A percentile compares a stretch with the other conserved stretches of the same genome.
These are phyloP conservation scores for Lophiostoma macrostomum DNA, from an alignment of 495 filamentous ascomycete genomes.

Conservation along the genomic window DNA sequence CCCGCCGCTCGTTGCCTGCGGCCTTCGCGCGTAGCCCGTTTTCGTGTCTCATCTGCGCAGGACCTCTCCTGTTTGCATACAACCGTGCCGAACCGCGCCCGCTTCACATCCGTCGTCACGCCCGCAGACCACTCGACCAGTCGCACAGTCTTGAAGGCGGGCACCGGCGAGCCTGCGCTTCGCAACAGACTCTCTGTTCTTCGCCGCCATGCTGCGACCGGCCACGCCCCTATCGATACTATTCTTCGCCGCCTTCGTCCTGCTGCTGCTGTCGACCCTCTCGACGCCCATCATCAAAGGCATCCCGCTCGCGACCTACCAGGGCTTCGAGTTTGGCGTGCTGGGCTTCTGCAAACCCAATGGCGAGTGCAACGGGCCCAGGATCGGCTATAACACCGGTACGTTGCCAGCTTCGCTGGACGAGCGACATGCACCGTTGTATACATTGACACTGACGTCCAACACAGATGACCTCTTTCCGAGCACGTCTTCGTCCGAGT, in stretches of 20 bases:
- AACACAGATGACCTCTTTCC: conserved; percentile 43
- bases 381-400: conserved; percentile 86
- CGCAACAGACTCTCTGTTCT: conserved; percentile 13
- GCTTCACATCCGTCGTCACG: conserved; percentile 2
- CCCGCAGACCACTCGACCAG: conserved; percentile 7
- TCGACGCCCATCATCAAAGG: conserved; percentile 88
- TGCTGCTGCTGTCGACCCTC: conserved; percentile 81
- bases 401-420: too few species aligned
- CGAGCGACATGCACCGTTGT: too few species aligned
- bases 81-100: neutral
- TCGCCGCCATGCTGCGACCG: conserved; percentile 68
- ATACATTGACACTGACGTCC: neutral
- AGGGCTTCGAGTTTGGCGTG: conserved; percentile 81
- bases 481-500: conserved; percentile 51
- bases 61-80: conserved; percentile 13
- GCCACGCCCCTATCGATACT: conserved; percentile 88
- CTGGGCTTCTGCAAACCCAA: conserved; percentile 79
- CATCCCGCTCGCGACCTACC: conserved; percentile 76
- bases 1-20: conserved; percentile 12
- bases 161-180: conserved; percentile 27
- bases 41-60: conserved; percentile 26
- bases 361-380: conserved; percentile 65
- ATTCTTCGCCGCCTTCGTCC: conserved; percentile 78
- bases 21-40: conserved; percentile 10
- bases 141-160: conserved; percentile 21